Evolutionary conservation across 1,284 basidiomycete species (phyloP), one percentile per base, ranked within the genome.

Genomic region (Cryptococcus sp.): DNA sequence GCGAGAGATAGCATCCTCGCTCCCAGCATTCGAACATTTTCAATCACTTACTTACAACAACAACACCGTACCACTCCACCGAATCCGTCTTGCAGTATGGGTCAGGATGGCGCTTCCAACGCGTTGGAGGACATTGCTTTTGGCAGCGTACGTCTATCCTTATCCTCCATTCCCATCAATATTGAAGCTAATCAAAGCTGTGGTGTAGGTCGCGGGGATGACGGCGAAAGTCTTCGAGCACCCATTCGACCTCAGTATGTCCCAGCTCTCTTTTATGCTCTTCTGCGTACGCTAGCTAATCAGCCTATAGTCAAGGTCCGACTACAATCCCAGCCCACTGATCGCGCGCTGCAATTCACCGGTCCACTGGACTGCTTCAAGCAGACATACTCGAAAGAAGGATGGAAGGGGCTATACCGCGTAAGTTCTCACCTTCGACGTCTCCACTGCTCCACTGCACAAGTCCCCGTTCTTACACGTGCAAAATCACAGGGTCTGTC

Each of bases 171-270:
- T 35, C 7, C 31, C 22, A 45, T 47, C 25, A 54, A 35, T 23
- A 13, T 25, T 41, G 27, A 20, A 17, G 5, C 15, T 20, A 10
- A 31, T 19, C 8, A 16, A 23, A 16, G 20, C 16, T 49, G 22
- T 22, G n/a, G 10, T 17, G 47, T 59, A 85, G 88, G 76, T 84
- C 15, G 88, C 90, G 40, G 89, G 90, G 19, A 89, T 91, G 81
- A 81, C 84, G 13, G 87, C 89, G 40, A 90, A 91, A 78, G 82
- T 91, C 16, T 88, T 92, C 65, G 90, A 92, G 78, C 89, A 91
- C 69, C 90, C 90, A 2, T 90, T 91, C 70, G 90, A 92, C 79
- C 82, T 91, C 38, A 87, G 89, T 76, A 63, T 69, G 66, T 59
- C 38, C 6, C 13, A 22, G 5, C n/a, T 45, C 42, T 20, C 25